Evolutionary conservation across 768 basidiomycete genomes (phyloP), one percentile per base, ranked within the genome.

Genomic region (Lentinula lateritia): DNA sequence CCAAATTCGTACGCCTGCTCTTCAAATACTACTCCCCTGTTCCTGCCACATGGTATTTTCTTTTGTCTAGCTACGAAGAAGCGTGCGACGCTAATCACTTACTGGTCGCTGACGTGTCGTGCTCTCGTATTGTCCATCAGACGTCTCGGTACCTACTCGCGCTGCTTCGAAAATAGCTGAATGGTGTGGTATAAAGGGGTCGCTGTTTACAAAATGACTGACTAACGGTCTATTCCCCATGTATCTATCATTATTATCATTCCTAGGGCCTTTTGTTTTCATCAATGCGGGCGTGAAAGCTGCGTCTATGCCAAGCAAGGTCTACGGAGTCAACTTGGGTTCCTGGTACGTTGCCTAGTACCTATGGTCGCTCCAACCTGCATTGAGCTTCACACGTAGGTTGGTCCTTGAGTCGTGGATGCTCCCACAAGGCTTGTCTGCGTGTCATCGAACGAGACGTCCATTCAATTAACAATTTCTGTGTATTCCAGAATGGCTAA

Each of bases 321-420:
- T 88, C 15, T 85, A 88, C 67, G 89, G 89, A 52, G 88, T 90
- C 2, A 90, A 90, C 67, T 68, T 90, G 36, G 87, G 88, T 13
- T 84, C 84, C 59, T 88, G 86, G 85, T 83, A 63, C 20, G 77
- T 28, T 36, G 36, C 55, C 12, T 3, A 28, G 28, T 28, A 15
- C 35, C 34, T n/a, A n/a, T 15, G 15, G 13, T 35, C 28, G 20
- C 46, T 48, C 18, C 1, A n/a, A 18, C 5, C 8, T 20, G 7
- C 20, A 12, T 48, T 23, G 20, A 36, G 38, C 63, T 41, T 52
- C 63, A 64, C 42, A 52, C 28, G 20, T 52, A 91, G 90, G 90
- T 78, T 92, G 54, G 71, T 92, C 0, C 70, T 90, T 5, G 90
- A 92, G 67, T 66, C 89, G n/a, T 92, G 90, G 90, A 92, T 92